phyloP scores from a whole-genome alignment of 768 basidiomycete species.

The Termitomyces sp. region DNA sequence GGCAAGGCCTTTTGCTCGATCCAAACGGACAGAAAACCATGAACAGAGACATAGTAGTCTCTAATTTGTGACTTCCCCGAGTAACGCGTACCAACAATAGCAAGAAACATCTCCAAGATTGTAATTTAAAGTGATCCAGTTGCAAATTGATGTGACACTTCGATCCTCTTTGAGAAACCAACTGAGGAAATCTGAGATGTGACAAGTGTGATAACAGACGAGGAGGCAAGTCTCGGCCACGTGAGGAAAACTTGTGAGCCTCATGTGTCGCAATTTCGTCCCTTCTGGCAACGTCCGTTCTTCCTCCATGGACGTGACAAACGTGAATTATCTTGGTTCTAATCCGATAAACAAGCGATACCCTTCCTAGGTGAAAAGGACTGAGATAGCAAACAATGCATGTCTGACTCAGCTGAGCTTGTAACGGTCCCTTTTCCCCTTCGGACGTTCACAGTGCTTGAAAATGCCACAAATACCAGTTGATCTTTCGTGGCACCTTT shows the following conservation, averaged over 20 bases:
- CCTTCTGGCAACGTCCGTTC: not conserved
- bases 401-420: not conserved
- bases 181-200: conserved; percentile 10
- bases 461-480: not conserved
- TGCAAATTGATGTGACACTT: no score
- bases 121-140: not conserved
- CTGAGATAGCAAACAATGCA: not conserved
- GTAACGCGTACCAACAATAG: conserved; percentile 56
- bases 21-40: conserved; percentile 51
- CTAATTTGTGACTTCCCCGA: conserved; percentile 59
- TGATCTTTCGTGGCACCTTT: not conserved
- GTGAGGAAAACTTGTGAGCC: conserved; percentile 10
- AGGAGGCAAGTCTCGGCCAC: conserved; percentile 6
- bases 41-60: conserved; percentile 51
- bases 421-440: not conserved
- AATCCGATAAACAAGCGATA: not conserved
- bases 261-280: conserved; percentile 6
- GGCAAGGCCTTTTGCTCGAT: conserved; percentile 20
- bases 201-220: conserved; percentile 11
- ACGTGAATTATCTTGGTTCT: not conserved
- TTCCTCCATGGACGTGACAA: not conserved
- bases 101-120: conserved; percentile 53
- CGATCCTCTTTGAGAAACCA: no score
- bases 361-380: not conserved
- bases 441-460: not conserved